Conservation (phyloP, 129 eudicot genomes). For the Artemisia tridentata region DNA sequence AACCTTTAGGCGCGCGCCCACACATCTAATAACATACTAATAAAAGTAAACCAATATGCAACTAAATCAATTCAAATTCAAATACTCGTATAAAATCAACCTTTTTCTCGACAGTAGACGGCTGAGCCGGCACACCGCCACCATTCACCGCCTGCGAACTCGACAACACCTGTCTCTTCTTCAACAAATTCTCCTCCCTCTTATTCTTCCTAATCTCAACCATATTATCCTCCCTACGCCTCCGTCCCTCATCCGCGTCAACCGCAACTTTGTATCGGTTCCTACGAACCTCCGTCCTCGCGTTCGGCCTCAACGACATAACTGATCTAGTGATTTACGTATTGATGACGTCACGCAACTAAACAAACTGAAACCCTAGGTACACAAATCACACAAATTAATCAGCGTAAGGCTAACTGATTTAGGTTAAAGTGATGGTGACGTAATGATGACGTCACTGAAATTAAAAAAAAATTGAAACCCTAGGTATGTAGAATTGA, state of each 20-base stretch:
- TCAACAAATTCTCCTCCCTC: constrained; percentile 70
- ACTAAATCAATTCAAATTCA: not conserved
- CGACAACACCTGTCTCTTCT: constrained; percentile 64
- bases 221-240: constrained; percentile 83
- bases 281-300: constrained; percentile 69
- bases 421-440: not conserved
- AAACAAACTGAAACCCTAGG: constrained; percentile 21
- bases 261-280: constrained; percentile 74
- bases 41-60: not conserved
- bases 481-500: too few relatives aligned
- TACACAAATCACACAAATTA: not conserved
- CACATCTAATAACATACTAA: not conserved
- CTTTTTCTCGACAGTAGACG: constrained; percentile 49
- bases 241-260: constrained; percentile 78
- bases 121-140: constrained; percentile 24
- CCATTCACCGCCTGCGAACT: constrained; percentile 33
- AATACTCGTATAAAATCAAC: constrained; percentile 21
- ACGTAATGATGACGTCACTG: not conserved
- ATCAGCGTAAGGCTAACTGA: not conserved
- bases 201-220: constrained; percentile 83
- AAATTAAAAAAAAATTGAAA: too few relatives aligned
- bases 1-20: not conserved
- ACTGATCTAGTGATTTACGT: not conserved
- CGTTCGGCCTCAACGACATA: constrained; percentile 72
- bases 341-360: not conserved